Base-by-base conservation (phyloP, 495 filamentous ascomycete species). In the Daldinia bambusicola region DNA sequence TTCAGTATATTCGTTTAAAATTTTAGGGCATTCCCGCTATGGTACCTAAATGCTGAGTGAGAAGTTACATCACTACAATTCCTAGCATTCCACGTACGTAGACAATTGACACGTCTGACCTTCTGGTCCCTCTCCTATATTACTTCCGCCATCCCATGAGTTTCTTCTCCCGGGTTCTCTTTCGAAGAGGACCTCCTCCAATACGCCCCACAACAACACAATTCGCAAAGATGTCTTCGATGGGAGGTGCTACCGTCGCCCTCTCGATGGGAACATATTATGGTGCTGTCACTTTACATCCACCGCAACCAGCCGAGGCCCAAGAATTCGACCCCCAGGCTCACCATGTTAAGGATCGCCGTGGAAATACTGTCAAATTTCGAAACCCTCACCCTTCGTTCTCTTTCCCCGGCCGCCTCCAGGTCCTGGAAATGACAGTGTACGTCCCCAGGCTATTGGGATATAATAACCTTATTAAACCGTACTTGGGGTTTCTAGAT, bases 351-450 rank as follows among this genome's bases (percentile, higher is more conserved):
- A 78, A 78, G 43, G 70, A 80, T 14, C 66, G 67, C 3, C 63
- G 67, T 16, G 80, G 80, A 13, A 63, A 78, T 26, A 76, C 73
- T 22, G 37, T 78, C 64, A 74, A 70, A 63, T 84, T 82, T 51
- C 57, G 41, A 14, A 82, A 82, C 38, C 74, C 75, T 0, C 61
- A 82, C 26, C 75, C 78, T 12, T 83, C 81, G 0, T 76, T 71
- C 40, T 57, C 20, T 22, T 59, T 69, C 18, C 72, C 69, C 6
- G 9, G 6, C 6, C 31, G n/a, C 1, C 26, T 20, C n/a, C 56
- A 64, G 2, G 6, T 73, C 18, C 5, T 61, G 0, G 22, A 8
- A 12, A 20, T 65, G 22, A 14, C 66, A 10, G 34, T 45, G 69
- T 72, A 26, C 13, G 69, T 67, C 20, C n/a, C 38, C 51, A 16